Conservation (phyloP, 345 rosid species). For the Gossypium longicalyx region DNA sequence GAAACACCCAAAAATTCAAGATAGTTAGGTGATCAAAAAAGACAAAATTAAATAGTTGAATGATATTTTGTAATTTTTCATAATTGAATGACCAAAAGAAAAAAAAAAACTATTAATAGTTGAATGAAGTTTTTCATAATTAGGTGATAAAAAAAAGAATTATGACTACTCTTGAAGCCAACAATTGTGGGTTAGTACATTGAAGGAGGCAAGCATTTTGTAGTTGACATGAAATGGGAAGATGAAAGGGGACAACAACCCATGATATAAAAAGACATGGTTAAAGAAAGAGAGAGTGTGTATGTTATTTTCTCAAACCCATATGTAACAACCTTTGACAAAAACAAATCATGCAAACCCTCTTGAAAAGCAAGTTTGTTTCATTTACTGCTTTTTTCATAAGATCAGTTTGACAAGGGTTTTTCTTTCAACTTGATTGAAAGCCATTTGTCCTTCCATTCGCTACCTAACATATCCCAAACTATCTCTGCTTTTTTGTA, state of each 20-base stretch:
- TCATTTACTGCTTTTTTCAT: slow-evolving; percentile 3
- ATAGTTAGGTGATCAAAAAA: too few relatives aligned
- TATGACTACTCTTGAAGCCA: background rate
- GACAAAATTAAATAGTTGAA: too few relatives aligned
- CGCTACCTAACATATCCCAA: slow-evolving; percentile 27
- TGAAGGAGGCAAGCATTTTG: background rate
- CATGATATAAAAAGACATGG: background rate
- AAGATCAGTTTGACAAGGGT: slow-evolving; percentile 16
- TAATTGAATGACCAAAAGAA: too few relatives aligned
- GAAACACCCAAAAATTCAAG: too few relatives aligned
- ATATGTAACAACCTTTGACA: slow-evolving; percentile 6
- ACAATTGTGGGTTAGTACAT: background rate
- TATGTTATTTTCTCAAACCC: background rate
- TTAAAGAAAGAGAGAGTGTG: background rate
- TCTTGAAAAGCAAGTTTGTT: background rate
- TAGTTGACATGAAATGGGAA: background rate
- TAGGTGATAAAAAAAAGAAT: too few relatives aligned
- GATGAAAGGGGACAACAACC: background rate
- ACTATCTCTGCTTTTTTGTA: background rate
- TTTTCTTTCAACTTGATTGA: slow-evolving; percentile 2
- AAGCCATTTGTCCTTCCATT: slow-evolving; percentile 10
- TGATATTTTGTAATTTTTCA: too few relatives aligned
- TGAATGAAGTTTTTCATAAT: too few relatives aligned
- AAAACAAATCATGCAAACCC: background rate
- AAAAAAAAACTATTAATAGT: too few relatives aligned